These are phyloP conservation scores for Cyberlindnera veronae DNA, from an alignment of 805 yeast species.

Conservation along the genomic window DNA sequence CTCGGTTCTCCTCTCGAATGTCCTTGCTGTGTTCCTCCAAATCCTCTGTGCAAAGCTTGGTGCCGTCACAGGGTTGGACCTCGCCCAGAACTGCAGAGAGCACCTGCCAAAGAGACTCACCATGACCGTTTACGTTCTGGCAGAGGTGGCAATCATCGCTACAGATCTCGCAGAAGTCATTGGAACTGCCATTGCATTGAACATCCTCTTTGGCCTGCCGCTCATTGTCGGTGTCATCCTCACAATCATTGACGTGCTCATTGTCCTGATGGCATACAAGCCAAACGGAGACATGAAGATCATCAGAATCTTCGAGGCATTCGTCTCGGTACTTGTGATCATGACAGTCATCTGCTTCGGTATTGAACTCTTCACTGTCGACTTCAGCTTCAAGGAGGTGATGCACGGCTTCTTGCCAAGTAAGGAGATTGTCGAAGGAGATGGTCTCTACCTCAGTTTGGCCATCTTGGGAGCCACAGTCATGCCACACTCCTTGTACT, in stretches of 20 bases:
- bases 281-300: constrained; percentile 79
- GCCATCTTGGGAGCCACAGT: constrained; percentile 93
- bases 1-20: constrained; percentile 72
- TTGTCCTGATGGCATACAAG: constrained; percentile 82
- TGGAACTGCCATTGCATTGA: constrained; percentile 93
- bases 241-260: constrained; percentile 80
- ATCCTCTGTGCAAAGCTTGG: constrained; percentile 84
- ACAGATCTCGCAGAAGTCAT: constrained; percentile 97
- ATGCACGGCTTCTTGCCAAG: constrained; percentile 66
- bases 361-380: constrained; percentile 69
- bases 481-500: constrained; percentile 88
- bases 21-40: constrained; percentile 86
- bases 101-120: constrained; percentile 66
- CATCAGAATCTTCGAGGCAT: constrained; percentile 75
- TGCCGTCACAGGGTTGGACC: constrained; percentile 88
- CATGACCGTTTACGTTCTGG: constrained; percentile 62
- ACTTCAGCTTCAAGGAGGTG: constrained; percentile 55
- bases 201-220: constrained; percentile 78
- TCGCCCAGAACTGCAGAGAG: constrained; percentile 81
- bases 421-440: constrained; percentile 45
- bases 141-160: constrained; percentile 89
- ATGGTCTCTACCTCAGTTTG: constrained; percentile 74
- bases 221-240: constrained; percentile 77
- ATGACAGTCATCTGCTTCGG: constrained; percentile 85
- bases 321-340: constrained; percentile 72